Evolutionary conservation across 164 flowering plant species (phyloP), one percentile per base, ranked within the genome.

Genomic region (Liquidambar formosana): DNA sequence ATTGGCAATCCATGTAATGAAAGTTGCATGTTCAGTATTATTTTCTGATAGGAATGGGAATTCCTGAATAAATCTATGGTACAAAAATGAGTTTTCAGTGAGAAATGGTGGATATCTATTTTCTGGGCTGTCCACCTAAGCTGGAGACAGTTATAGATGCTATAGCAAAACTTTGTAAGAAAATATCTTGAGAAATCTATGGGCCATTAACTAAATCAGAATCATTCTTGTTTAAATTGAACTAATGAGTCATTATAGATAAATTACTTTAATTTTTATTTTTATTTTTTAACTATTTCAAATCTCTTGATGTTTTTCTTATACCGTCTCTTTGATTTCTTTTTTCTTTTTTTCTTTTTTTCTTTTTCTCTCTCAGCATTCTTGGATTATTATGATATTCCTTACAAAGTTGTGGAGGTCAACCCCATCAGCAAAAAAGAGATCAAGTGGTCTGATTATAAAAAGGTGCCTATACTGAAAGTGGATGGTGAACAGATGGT

Each of bases 381-480:
- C 76, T 68, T 94, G 81, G 97, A 94, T 70, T 91, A 88, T 71
- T 81, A 94, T 75, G 85, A 86, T 63, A 84, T 94, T 51, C 91
- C 98, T 2, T 93, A 95, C 85, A 85, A 89, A 77, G 77, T 95
- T 69, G 96, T 93, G 75, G 99, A 95, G 82, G 99, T 95, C 71
- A 90, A 93, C 59, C 99, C 98, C 26, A 73, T 93, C 23, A 90
- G 88, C 73, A 95, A 91, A 74, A 95, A 90, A 74, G 98, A 95
- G 82, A 88, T 93, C 75, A 91, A 93, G 71, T 95, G 94, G 96
- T 91, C 98, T 22, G 96, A 91, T 38, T 93, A 95, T 73, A 91
- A 91, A 83, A 95, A 93, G 82, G 99, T 91, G 47, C 98, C 99
- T 13, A 91, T 95, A 62, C 56, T 95, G 77, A 77, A 78, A 63